phyloP scores from a whole-genome alignment of 352 stramenopile genomes.

The Globisporangium barbulae region DNA sequence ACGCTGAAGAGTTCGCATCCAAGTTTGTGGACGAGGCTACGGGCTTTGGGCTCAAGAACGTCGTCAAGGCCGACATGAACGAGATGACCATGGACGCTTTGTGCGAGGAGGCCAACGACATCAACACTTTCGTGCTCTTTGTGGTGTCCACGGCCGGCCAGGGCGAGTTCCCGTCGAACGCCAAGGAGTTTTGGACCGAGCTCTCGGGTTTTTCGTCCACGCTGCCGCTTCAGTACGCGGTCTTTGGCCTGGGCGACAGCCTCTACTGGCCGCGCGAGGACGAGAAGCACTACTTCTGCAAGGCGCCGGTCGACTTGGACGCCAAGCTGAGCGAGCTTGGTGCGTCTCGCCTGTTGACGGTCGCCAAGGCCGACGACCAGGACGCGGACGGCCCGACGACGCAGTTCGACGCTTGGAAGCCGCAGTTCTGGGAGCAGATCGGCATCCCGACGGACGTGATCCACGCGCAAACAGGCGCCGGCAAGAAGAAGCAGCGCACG shows the following conservation, averaged over 20 bases:
- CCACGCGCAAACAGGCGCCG: constrained; percentile 25
- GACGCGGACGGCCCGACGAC: constrained; percentile 73
- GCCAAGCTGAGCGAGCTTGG: constrained; percentile 73
- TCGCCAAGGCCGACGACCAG: constrained; percentile 78
- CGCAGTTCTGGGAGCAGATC: constrained; percentile 68
- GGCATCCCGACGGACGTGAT: constrained; percentile 60
- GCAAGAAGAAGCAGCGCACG: constrained; percentile 71
- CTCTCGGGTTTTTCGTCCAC: constrained; percentile 55
- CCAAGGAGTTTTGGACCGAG: constrained; percentile 78
- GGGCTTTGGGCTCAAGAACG: constrained; percentile 66
- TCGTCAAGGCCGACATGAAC: constrained; percentile 85
- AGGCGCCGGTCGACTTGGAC: constrained; percentile 63
- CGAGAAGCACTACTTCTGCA: constrained; percentile 86
- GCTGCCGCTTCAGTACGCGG: constrained; percentile 67
- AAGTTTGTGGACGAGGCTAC: constrained; percentile 72
- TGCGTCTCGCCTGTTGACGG: constrained; percentile 49
- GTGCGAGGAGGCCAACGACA: constrained; percentile 63
- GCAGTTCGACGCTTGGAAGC: constrained; percentile 75
- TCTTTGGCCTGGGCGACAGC: constrained; percentile 79
- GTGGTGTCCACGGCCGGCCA: constrained; percentile 79
- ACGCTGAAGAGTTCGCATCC: constrained; percentile 67
- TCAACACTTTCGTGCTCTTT: constrained; percentile 72
- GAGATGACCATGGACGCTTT: constrained; percentile 71
- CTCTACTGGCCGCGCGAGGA: constrained; percentile 81
- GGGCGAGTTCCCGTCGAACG: constrained; percentile 76